A percentile compares a stretch with the other conserved stretches of the same genome.
Conservation (phyloP, 1,139 yeast genomes). For the Geotrichum aggregatum region DNA sequence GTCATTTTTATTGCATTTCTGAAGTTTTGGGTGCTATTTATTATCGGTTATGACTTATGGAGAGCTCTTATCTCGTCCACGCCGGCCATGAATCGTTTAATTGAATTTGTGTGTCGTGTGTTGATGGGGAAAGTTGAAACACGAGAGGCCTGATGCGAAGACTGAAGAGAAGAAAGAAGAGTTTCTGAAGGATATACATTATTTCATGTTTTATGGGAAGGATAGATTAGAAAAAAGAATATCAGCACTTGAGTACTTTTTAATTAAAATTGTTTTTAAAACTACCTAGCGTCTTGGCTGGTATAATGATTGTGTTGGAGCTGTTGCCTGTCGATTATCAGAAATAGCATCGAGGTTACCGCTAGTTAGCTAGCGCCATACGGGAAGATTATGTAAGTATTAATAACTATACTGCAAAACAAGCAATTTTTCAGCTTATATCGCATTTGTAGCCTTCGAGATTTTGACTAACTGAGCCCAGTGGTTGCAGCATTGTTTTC, state of each 20-base stretch:
- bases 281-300: neutral
- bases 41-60: neutral
- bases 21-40: neutral
- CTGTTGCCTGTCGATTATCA: too few relatives aligned
- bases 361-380: too few relatives aligned
- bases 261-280: neutral
- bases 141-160: neutral
- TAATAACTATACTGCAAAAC: too few relatives aligned
- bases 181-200: neutral
- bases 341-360: too few relatives aligned
- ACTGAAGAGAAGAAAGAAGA: neutral
- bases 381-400: too few relatives aligned
- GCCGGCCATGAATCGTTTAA: neutral
- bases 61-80: neutral
- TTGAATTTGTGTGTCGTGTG: constrained; percentile 1
- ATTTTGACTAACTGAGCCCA: too few relatives aligned
- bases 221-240: neutral
- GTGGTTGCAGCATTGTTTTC: too few relatives aligned
- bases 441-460: too few relatives aligned
- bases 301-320: neutral
- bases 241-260: neutral
- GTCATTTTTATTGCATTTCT: neutral
- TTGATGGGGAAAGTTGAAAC: constrained; percentile 1
- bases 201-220: neutral
- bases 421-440: too few relatives aligned